Evolutionary conservation across 2,329 filamentous ascomycete species (phyloP).

Genomic region (Paramyrothecium sp.): DNA sequence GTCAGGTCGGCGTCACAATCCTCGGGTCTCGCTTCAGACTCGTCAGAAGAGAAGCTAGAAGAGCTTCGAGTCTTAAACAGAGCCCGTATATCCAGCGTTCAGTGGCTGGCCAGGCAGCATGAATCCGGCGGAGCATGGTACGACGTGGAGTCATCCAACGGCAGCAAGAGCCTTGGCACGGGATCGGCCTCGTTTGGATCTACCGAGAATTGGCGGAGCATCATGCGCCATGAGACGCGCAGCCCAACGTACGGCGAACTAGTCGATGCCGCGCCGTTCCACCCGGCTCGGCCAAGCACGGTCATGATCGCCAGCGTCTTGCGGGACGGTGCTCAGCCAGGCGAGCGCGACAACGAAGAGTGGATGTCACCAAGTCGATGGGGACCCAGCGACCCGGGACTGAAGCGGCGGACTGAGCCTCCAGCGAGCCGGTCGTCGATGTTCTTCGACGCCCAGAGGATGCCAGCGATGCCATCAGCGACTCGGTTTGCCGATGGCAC

Average conservation of each 20-base stretch:
- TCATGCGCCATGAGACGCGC: constrained; percentile 19
- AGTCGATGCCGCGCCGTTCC: constrained; percentile 32
- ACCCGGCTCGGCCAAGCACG: constrained; percentile 31
- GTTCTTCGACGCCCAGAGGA: not conserved
- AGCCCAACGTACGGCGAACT: constrained; percentile 31
- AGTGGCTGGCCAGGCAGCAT: constrained; percentile 12
- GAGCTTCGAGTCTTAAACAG: constrained; percentile 21
- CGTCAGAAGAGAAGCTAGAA: constrained; percentile 18
- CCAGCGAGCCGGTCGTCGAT: not conserved
- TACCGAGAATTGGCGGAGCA: constrained; percentile 35
- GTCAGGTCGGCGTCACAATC: not conserved
- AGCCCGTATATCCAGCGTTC: constrained; percentile 17
- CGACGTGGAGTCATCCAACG: constrained; percentile 16
- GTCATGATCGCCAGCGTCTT: constrained; percentile 11
- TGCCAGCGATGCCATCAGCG: too few relatives aligned
- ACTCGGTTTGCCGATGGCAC: too few relatives aligned
- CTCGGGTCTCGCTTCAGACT: constrained; percentile 8
- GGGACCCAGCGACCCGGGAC: constrained; percentile 10
- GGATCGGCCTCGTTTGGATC: constrained; percentile 31
- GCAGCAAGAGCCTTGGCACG: constrained; percentile 18
- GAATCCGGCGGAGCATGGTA: constrained; percentile 19
- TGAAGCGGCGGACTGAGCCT: not conserved
- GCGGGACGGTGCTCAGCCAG: constrained; percentile 15
- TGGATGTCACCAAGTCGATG: constrained; percentile 22
- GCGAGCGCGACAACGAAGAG: constrained; percentile 16